A percentile compares a stretch with the other conserved stretches of the same genome.
phyloP scores from a whole-genome alignment of 306 rosid species.

The Lablab purpureus region DNA sequence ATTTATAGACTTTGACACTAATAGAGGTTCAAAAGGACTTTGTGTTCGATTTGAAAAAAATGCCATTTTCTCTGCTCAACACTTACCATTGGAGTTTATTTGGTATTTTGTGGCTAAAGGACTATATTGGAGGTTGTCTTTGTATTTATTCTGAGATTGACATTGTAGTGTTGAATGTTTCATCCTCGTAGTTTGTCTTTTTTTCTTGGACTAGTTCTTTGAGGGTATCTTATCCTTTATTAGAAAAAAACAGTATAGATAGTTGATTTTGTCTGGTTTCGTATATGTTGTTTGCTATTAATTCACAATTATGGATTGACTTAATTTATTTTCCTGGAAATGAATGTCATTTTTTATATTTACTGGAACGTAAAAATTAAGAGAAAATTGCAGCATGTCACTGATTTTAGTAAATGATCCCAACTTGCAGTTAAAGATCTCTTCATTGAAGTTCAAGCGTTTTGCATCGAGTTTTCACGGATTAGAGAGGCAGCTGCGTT shows the following conservation, averaged over 20 bases:
- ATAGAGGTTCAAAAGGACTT: not conserved
- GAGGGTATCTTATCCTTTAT: not conserved
- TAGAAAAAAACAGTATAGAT: not conserved
- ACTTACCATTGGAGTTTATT: not conserved
- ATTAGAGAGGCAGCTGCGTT: conserved; percentile 93
- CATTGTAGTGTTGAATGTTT: not conserved
- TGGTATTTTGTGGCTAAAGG: not conserved
- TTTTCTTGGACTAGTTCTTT: not conserved
- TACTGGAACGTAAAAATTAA: not conserved
- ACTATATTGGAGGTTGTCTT: not conserved
- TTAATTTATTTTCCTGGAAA: not conserved
- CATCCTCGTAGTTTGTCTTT: not conserved
- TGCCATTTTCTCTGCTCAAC: not conserved
- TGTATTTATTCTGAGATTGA: not conserved
- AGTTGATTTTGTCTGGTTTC: not conserved
- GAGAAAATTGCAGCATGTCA: conserved; percentile 13
- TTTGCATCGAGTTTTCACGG: conserved; percentile 92
- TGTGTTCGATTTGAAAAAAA: not conserved
- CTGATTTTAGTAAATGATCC: conserved; percentile 43
- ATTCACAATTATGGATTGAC: too few species aligned
- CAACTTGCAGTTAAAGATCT: conserved; percentile 82
- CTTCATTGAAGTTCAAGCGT: conserved; percentile 93
- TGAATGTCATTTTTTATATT: conserved; percentile 28
- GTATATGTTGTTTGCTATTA: not conserved
- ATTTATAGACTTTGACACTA: not conserved